A percentile compares a stretch with the other conserved stretches of the same genome.
Evolutionary conservation across 495 filamentous ascomycete species (phyloP).

Genomic region (Podospora comata): DNA sequence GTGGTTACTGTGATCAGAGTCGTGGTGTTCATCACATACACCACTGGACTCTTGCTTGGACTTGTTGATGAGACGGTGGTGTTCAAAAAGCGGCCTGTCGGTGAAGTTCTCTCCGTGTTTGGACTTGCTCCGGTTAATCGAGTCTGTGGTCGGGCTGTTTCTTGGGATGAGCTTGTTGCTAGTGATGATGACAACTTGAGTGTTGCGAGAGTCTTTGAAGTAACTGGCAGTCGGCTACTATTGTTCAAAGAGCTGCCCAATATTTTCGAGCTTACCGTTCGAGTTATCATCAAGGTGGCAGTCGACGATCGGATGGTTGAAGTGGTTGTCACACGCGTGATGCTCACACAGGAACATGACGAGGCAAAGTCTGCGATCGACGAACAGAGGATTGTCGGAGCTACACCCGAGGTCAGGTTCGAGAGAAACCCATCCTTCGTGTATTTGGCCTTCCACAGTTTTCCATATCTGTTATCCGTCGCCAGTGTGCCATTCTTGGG

Average conservation of each 20-base stretch:
- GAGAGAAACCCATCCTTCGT: neutral
- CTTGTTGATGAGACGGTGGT: neutral
- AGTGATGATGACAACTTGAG: neutral
- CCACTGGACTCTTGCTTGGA: neutral
- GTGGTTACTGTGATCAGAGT: slow-evolving; percentile 4
- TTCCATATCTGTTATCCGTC: neutral
- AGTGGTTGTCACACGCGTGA: neutral
- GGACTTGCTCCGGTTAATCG: neutral
- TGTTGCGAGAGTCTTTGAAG: neutral
- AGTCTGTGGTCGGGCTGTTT: neutral
- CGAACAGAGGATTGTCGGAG: neutral
- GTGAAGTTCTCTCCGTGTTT: neutral
- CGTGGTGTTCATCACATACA: neutral
- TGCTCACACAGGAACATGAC: slow-evolving; percentile 2
- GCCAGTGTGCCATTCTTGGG: neutral
- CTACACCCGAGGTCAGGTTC: neutral
- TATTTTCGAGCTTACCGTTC: neutral
- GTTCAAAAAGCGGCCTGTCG: slow-evolving; percentile 5
- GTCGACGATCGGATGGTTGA: neutral
- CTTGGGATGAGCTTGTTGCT: neutral
- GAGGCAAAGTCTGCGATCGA: neutral
- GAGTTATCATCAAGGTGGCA: neutral
- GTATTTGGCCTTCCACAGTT: neutral
- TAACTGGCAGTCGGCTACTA: neutral
- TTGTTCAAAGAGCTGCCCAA: neutral